Percentiles rank a stretch among this genome's conserved stretches.
Evolutionary conservation across 345 rosid species (phyloP).

Genomic region (Pseudoturritis turrita): DNA sequence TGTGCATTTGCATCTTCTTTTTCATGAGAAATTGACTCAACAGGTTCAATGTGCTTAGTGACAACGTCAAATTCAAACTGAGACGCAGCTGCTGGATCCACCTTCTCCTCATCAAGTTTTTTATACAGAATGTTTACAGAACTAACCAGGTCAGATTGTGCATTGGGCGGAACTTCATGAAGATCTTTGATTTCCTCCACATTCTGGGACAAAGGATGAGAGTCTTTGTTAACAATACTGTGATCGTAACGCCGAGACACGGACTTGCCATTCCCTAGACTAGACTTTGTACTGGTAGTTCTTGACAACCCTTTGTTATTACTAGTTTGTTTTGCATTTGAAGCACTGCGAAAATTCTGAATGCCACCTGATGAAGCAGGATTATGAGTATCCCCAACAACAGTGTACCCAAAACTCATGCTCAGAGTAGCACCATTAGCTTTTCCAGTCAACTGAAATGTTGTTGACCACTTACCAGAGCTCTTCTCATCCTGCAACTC

Average conservation of each 20-base stretch:
- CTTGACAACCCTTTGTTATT: slow-evolving; percentile 25
- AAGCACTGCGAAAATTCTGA: slow-evolving; percentile 33
- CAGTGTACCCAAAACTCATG: slow-evolving; percentile 81
- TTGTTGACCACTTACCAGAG: slow-evolving; percentile 88
- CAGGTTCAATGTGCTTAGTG: slow-evolving; percentile 35
- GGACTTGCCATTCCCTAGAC: slow-evolving; percentile 37
- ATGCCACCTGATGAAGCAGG: slow-evolving; percentile 32
- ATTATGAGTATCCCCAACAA: slow-evolving; percentile 52
- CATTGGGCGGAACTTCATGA: slow-evolving; percentile 59
- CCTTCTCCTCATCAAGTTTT: slow-evolving; percentile 54
- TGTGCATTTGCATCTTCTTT: slow-evolving; percentile 34
- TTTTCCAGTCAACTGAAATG: slow-evolving; percentile 76
- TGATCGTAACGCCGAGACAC: slow-evolving; percentile 42
- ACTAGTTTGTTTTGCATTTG: slow-evolving; percentile 40
- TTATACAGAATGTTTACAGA: slow-evolving; percentile 35
- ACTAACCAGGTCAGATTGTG: slow-evolving; percentile 43
- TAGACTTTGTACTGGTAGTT: slow-evolving; percentile 30
- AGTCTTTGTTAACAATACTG: slow-evolving; percentile 29
- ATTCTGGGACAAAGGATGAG: slow-evolving; percentile 27
- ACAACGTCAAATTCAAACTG: slow-evolving; percentile 37
- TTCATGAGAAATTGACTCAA: slow-evolving; percentile 32
- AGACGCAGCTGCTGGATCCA: slow-evolving; percentile 35
- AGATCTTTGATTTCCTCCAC: slow-evolving; percentile 72
- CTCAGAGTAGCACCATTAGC: slow-evolving; percentile 69
- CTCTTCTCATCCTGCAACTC: slow-evolving; percentile 92